Percentiles rank a stretch among this genome's conserved stretches.
Evolutionary conservation across 345 rosid species (phyloP).

Genomic region (Geranium rotundifolium): DNA sequence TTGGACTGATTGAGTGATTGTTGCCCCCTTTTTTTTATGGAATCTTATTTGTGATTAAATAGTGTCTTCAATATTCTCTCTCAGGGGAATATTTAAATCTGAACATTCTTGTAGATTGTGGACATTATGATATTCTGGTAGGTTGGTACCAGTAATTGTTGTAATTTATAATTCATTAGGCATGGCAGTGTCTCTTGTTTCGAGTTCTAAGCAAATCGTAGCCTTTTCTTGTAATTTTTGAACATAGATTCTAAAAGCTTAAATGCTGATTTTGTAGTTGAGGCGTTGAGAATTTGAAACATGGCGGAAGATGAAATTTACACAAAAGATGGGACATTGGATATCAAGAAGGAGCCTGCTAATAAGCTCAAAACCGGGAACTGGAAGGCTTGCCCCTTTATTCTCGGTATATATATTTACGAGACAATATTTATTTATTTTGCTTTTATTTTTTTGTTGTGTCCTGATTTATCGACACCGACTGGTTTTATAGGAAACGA

Average conservation of each 20-base stretch:
- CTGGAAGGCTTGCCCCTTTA: constrained; percentile 88
- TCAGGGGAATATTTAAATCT: background rate
- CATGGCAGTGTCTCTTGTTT: background rate
- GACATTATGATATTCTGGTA: no score
- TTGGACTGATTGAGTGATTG: no score
- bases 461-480: background rate
- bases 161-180: no score
- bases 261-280: background rate
- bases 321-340: constrained; percentile 68
- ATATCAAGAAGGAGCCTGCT: constrained; percentile 63
- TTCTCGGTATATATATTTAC: constrained; percentile 42
- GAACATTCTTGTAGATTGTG: no score
- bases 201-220: no score
- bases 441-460: background rate
- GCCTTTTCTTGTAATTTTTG: no score
- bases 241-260: background rate
- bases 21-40: background rate
- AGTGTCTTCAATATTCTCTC: background rate
- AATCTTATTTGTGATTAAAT: background rate
- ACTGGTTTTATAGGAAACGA: constrained; percentile 44
- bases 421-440: background rate
- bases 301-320: constrained; percentile 56
- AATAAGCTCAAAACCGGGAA: constrained; percentile 59
- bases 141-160: no score
- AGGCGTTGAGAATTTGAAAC: background rate